Evolutionary conservation across 306 rosid genomes (phyloP), one percentile per base, ranked within the genome.

Genomic region (Comarum palustre): DNA sequence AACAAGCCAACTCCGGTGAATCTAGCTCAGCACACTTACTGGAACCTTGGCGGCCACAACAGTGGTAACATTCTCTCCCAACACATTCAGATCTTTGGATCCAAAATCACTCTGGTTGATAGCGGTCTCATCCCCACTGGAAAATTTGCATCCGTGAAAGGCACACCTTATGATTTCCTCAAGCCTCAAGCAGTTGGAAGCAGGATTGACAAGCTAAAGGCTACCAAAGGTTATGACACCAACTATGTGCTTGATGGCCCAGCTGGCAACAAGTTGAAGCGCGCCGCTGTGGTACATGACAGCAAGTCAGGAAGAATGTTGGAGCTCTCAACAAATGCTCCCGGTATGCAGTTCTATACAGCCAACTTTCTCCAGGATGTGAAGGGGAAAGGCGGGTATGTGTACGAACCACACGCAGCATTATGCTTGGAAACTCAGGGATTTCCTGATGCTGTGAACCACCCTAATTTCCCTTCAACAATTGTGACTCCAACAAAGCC

Each of bases 1-100:
- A 87, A 89, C 90, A 93, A 90, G 81, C 78, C 92, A 3, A 93
- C 96, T 2, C 98, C 98, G 2, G 94, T 93, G 74, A 93, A 85
- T 79, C 78, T 93, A 20, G 94, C 89, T 3, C 88, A 89, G 75
- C 98, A 90, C 55, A 78, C 87, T 0, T 93, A 86, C 48, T 93
- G 98, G 98, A 93, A 89, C 87, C 81, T 93, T 3, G 96, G 96
- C 8, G 86, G 88, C 46, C 94, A 93, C 59, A 80, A 85, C 81
- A 85, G 91, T 20, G 98, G 98, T 12, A 69, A 82, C n/a, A 81
- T 93, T 68, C 87, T 93, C 6, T 76, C 84, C 42, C 87, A 93
- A 22, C 43, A 76, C 1, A 41, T 90, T 15, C 85, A 87, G 46
- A 90, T 93, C 47, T 90, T 81, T 64, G 96, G 87, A 31, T 93